Evolutionary conservation across 2,329 filamentous ascomycete genomes (phyloP), one percentile per base, ranked within the genome.

Genomic region (Neofusicoccum ribis): DNA sequence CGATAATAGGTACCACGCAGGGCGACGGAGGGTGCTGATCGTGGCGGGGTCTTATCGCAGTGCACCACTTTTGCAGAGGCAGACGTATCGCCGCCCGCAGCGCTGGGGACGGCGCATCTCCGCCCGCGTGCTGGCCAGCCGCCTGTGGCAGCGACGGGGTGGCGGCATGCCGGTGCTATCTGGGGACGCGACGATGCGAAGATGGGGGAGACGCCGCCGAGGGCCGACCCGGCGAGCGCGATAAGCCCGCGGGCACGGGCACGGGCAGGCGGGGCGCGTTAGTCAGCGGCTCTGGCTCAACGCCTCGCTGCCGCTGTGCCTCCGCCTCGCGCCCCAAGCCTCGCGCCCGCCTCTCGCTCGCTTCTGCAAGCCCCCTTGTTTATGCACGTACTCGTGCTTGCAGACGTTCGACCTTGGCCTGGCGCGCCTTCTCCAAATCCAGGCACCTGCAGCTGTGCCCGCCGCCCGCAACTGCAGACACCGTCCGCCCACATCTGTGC

Each of bases 301-400:
- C 52, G 52, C 52, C 52, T 56, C 50, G 20, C 52, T 23, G 20
- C 20, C 20, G 20, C 52, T 37, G 50, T 23, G 17, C 14, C n/a
- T 50, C 14, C 37, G 20, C 39, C 14, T 15, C 37, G 12, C 37
- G 37, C 36, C 34, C 27, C 27, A 31, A 31, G 34, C 36, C 34
- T 39, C 51, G 51, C 34, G 15, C 49, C 8, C 51, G 36, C 17
- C 15, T 23, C 17, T 27, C 52, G 37, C 43, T 60, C 56, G 56
- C 56, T 60, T 60, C 56, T 46, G 56, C 56, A 60, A 23, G 31
- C 56, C 56, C 56, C 56, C 56, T 36, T 37, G 41, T 15, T 23
- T 14, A 60, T 60, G 56, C 56, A 60, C 56, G 56, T 60, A 60
- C 56, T 47, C 54, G 44, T 60, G 56, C 43, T 27, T 12, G 9